These are phyloP conservation scores for Aureobasidium lini DNA, from an alignment of 2,329 filamentous ascomycete species.

Conservation along the genomic window DNA sequence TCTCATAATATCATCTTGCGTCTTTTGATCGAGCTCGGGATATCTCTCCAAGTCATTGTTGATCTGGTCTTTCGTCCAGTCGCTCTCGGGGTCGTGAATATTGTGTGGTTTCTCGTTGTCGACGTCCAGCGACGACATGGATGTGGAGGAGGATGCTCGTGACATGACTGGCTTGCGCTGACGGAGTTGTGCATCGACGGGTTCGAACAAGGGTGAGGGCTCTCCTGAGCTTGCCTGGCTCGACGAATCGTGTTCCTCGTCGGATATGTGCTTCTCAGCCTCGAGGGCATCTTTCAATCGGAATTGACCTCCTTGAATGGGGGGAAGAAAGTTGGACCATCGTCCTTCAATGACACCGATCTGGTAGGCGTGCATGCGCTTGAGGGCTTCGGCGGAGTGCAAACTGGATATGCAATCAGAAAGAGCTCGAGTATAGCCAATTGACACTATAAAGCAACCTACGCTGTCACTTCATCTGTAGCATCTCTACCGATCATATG, in stretches of 20 bases:
- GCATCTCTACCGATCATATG: constrained; percentile 71
- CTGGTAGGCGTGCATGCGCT: constrained; percentile 69
- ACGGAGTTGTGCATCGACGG: constrained; percentile 32
- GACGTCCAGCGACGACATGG: constrained; percentile 46
- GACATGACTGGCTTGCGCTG: constrained; percentile 17
- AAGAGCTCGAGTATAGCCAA: not conserved
- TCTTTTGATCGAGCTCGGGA: constrained; percentile 64
- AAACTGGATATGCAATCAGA: constrained; percentile 31
- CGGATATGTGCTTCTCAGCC: not conserved
- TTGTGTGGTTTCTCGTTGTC: constrained; percentile 25
- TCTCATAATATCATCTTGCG: constrained; percentile 65
- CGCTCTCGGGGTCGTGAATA: constrained; percentile 52
- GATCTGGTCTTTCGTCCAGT: constrained; percentile 64
- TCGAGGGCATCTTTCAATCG: constrained; percentile 40
- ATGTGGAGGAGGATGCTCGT: constrained; percentile 50
- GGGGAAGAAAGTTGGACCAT: constrained; percentile 81
- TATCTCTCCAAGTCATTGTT: constrained; percentile 72
- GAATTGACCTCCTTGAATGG: constrained; percentile 81
- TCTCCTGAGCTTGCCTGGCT: constrained; percentile 49
- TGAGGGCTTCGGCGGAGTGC: constrained; percentile 69
- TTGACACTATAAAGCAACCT: not conserved
- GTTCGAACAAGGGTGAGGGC: constrained; percentile 53
- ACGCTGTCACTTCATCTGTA: constrained; percentile 90
- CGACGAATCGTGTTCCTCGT: constrained; percentile 33
- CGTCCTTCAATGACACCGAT: constrained; percentile 71